A percentile compares a stretch with the other conserved stretches of the same genome.
These are phyloP conservation scores for Peltaster fructicola DNA, from an alignment of 2,329 filamentous ascomycete genomes.

Conservation along the genomic window DNA sequence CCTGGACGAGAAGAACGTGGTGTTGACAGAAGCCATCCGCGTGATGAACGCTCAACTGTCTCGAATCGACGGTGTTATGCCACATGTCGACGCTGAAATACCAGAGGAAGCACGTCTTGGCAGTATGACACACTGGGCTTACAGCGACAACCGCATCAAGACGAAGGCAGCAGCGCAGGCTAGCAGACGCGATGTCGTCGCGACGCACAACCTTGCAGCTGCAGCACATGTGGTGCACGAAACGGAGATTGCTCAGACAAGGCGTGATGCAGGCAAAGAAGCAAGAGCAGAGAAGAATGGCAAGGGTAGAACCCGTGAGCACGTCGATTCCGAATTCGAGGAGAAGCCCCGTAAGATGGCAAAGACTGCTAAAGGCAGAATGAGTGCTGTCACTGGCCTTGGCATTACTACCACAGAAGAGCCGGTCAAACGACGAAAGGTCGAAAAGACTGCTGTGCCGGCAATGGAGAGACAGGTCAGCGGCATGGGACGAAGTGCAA, in stretches of 20 bases:
- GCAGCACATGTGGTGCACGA: slow-evolving; percentile 62
- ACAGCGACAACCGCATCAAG: slow-evolving; percentile 55
- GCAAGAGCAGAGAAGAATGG: slow-evolving; percentile 44
- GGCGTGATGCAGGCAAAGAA: slow-evolving; percentile 73
- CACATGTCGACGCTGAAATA: slow-evolving; percentile 72
- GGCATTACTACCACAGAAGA: slow-evolving; percentile 46
- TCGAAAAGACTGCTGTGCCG: slow-evolving; percentile 43
- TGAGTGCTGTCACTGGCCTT: slow-evolving; percentile 33
- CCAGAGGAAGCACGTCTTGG: slow-evolving; percentile 90
- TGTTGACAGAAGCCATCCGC: slow-evolving; percentile 81
- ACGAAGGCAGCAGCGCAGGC: slow-evolving; percentile 46
- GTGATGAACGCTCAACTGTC: slow-evolving; percentile 69
- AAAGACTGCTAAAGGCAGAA: slow-evolving; percentile 45
- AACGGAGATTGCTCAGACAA: slow-evolving; percentile 60
- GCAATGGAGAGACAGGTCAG: slow-evolving; percentile 53
- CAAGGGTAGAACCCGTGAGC: slow-evolving; percentile 42
- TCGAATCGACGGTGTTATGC: slow-evolving; percentile 74
- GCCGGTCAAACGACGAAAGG: slow-evolving; percentile 60
- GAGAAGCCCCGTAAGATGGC: slow-evolving; percentile 50
- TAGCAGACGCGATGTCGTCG: slow-evolving; percentile 60
- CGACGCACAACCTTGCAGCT: slow-evolving; percentile 49
- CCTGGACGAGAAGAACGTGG: slow-evolving; percentile 94
- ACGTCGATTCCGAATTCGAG: slow-evolving; percentile 64
- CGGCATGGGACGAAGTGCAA: slow-evolving; percentile 17
- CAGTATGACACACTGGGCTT: slow-evolving; percentile 87